A percentile compares a stretch with the other conserved stretches of the same genome.
Evolutionary conservation across 2,329 filamentous ascomycete genomes (phyloP).

Genomic region (Talaromyces sp.): DNA sequence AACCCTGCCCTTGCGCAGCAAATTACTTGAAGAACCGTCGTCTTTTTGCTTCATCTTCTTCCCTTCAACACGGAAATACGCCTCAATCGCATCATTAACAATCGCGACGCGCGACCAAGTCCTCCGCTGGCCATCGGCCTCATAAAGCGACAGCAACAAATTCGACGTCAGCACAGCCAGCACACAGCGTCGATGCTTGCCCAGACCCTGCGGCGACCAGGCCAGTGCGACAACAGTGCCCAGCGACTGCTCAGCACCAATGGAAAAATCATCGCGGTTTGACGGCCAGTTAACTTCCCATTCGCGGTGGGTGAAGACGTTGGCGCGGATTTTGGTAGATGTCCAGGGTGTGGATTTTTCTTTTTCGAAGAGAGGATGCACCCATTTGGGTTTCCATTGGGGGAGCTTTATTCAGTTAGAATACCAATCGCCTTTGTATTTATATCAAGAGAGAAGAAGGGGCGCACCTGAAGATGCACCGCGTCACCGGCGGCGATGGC

Average conservation of each 20-base stretch:
- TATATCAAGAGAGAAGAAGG: background rate
- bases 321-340: slow-evolving; percentile 42
- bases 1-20: slow-evolving; percentile 29
- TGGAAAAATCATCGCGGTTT: slow-evolving; percentile 46
- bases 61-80: slow-evolving; percentile 30
- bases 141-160: slow-evolving; percentile 54
- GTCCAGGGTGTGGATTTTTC: slow-evolving; percentile 30
- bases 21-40: slow-evolving; percentile 16
- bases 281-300: slow-evolving; percentile 45
- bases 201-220: slow-evolving; percentile 57
- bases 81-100: slow-evolving; percentile 47
- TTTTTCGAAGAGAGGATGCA: slow-evolving; percentile 11
- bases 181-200: slow-evolving; percentile 49
- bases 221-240: slow-evolving; percentile 46
- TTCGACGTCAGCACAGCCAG: slow-evolving; percentile 56
- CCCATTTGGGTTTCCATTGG: slow-evolving; percentile 13
- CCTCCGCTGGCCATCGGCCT: slow-evolving; percentile 40
- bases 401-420: slow-evolving; percentile 6
- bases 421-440: background rate
- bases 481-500: slow-evolving; percentile 54
- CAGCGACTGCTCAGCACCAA: slow-evolving; percentile 56
- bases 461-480: slow-evolving; percentile 47
- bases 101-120: slow-evolving; percentile 52
- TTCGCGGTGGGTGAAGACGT: slow-evolving; percentile 50
- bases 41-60: background rate